Evolutionary conservation across 1,284 basidiomycete species (phyloP).

Genomic region (Malassezia dermatis): DNA sequence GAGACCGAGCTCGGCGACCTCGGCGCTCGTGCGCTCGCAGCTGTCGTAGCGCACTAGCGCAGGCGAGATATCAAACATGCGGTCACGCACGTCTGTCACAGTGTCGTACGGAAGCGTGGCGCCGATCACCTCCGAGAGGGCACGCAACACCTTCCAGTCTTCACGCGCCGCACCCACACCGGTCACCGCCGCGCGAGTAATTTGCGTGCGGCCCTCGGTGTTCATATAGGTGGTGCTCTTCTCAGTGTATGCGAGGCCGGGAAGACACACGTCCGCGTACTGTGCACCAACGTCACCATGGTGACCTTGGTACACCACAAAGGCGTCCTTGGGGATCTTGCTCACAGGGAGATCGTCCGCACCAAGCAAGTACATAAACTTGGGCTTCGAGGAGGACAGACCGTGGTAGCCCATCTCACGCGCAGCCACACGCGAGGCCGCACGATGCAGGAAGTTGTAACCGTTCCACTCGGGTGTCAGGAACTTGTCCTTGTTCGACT

Average conservation of each 20-base stretch:
- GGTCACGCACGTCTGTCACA: slow-evolving; percentile 71
- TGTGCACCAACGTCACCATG: slow-evolving; percentile 95
- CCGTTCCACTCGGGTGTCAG: slow-evolving; percentile 90
- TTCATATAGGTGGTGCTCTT: slow-evolving; percentile 92
- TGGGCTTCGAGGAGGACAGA: slow-evolving; percentile 62
- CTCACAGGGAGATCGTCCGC: slow-evolving; percentile 86
- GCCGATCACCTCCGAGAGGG: slow-evolving; percentile 78
- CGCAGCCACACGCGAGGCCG: slow-evolving; percentile 82
- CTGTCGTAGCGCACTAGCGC: slow-evolving; percentile 77
- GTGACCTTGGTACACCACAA: slow-evolving; percentile 98
- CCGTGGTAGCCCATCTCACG: slow-evolving; percentile 90
- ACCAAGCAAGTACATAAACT: slow-evolving; percentile 94
- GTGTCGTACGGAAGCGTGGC: slow-evolving; percentile 81
- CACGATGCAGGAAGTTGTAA: slow-evolving; percentile 79
- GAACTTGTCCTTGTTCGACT: slow-evolving; percentile 56
- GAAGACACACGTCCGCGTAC: slow-evolving; percentile 88
- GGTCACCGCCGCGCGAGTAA: slow-evolving; percentile 84
- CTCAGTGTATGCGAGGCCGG: slow-evolving; percentile 90
- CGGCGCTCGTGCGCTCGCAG: slow-evolving; percentile 62
- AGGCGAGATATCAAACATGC: slow-evolving; percentile 95
- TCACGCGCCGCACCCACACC: slow-evolving; percentile 88
- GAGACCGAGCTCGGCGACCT: slow-evolving; percentile 29
- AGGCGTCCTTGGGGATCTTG: slow-evolving; percentile 83
- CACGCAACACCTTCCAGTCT: slow-evolving; percentile 98
- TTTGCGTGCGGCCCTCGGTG: slow-evolving; percentile 85